A percentile compares a stretch with the other conserved stretches of the same genome.
Evolutionary conservation across 108 stramenopile species (phyloP).

Genomic region (Fistulifera solaris): DNA sequence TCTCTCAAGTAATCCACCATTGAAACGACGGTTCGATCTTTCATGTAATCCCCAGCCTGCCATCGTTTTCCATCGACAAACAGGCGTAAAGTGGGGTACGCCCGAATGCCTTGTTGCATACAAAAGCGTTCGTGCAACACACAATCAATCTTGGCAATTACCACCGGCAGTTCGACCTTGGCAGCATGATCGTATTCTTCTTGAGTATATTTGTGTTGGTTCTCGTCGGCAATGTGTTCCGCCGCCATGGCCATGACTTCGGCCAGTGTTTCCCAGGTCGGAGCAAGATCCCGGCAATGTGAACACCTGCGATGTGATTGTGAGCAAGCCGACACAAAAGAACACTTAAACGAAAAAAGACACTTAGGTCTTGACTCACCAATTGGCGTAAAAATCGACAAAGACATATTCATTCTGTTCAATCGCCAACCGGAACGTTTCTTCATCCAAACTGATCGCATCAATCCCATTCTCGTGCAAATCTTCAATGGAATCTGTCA

Average conservation of each 20-base stretch:
- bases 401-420: conserved; percentile 44
- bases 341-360: neutral
- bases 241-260: conserved; percentile 70
- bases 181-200: conserved; percentile 49
- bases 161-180: conserved; percentile 60
- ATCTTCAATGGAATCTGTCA: conserved; percentile 81
- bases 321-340: conserved; percentile 13
- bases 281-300: conserved; percentile 73
- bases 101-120: conserved; percentile 56
- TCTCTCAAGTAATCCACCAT: conserved; percentile 51
- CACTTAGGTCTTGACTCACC: conserved; percentile 1
- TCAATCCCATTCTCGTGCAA: conserved; percentile 80
- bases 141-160: conserved; percentile 81
- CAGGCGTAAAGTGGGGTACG: conserved; percentile 85
- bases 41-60: conserved; percentile 56
- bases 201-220: conserved; percentile 36
- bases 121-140: conserved; percentile 77
- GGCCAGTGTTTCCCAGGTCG: conserved; percentile 80
- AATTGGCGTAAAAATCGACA: conserved; percentile 43
- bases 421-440: conserved; percentile 29
- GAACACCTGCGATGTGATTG: no score
- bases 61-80: conserved; percentile 65
- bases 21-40: conserved; percentile 74
- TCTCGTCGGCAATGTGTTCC: conserved; percentile 23
- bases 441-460: conserved; percentile 52